Base-by-base conservation (phyloP, 352 stramenopile genomes). In the Phytophthora boehmeriae region DNA sequence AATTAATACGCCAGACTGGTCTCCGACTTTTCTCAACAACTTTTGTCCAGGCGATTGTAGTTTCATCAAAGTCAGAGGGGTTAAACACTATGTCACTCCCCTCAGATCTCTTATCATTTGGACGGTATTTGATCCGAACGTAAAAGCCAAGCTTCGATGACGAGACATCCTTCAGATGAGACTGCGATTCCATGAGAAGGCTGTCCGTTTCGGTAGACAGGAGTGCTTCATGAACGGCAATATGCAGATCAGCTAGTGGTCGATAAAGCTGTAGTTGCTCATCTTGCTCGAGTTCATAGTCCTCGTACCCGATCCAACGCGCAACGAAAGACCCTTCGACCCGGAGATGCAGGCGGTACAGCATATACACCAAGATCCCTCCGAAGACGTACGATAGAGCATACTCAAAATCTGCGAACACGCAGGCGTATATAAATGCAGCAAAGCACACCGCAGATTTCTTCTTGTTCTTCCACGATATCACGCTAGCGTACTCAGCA, bases 391-490 rank as follows among this genome's bases (percentile, higher is more conserved):
- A 89, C 8, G 82, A 85, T 8, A 86, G 67, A 13, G 73, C 58
- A 41, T 96, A 91, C 65, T 96, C 87, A 16, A 90, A 70, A 48
- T 96, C 64, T 10, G 89, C 66, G 50, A 83, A 87, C 4, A 94
- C 43, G 38, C 87, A 96, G n/a, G 51, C 58, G 25, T 75, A 73
- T 8, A 92, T 64, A 44, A 96, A 96, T 20, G 72, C 44, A 34
- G 60, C 44, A 30, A 96, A 79, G 48, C 71, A 82, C 6, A 93
- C 62, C 8, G 65, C 70, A 8, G 87, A 96, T 51, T 90, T 93
- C 50, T 82, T 86, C 49, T 80, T 89, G 76, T 93, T 88, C 47
- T 93, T 94, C 87, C 87, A 96, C 17, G 83, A 79, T 53, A 96
- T 96, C 14, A 96, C 75, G 28, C 87, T 76, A 27, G 65, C 70